Evolutionary conservation across 495 filamentous ascomycete genomes (phyloP), one percentile per base, ranked within the genome.

Genomic region (Achaetomiella virescens): DNA sequence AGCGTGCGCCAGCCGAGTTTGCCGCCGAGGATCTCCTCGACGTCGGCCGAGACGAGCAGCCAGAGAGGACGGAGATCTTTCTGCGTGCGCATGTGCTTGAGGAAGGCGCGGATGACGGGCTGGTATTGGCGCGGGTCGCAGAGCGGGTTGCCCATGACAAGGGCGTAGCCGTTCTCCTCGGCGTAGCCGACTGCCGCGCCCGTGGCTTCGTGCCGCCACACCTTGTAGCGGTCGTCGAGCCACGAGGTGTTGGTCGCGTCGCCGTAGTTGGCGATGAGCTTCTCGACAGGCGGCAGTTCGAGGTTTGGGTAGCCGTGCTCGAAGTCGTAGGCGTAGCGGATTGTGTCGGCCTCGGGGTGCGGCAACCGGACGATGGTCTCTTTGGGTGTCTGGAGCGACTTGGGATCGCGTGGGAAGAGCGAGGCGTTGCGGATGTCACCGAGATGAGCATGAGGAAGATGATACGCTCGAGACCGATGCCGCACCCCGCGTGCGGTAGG

Each of bases 391-490:
- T 89, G 88, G 21, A 93, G 66, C 1, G 78, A 90, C 73, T 87
- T 87, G 7, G 91, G 90, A 70, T 96, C 91, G 51, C 91, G 83
- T 31, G 84, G 83, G 77, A 87, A 95, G 33, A 95, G 70, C 2
- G 90, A 90, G 1, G 89, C 90, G 33, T 93, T 80, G 27, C 91
- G 85, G 52, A 97, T 92, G 69, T 97, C 91, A 58, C 90, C 90
- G 9, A 96, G 73, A 59, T 87, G 24, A 97, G 75, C 55, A 95
- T 68, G 27, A 96, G 81, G 79, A 95, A 92, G 11, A 96, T 69
- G 6, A 96, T 74, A 43, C 90, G 87, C 71, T 97, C 91, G 7
- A 97, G 75, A 31, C 91, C 91, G 56, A 96, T 89, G 68, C 91
- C 91, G 58, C 88, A 90, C 40, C 91, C 91, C 0, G 88, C 91